A percentile compares a stretch with the other conserved stretches of the same genome.
Conservation (phyloP, 495 filamentous ascomycete genomes). For the Polyplosphaeria fusca region DNA sequence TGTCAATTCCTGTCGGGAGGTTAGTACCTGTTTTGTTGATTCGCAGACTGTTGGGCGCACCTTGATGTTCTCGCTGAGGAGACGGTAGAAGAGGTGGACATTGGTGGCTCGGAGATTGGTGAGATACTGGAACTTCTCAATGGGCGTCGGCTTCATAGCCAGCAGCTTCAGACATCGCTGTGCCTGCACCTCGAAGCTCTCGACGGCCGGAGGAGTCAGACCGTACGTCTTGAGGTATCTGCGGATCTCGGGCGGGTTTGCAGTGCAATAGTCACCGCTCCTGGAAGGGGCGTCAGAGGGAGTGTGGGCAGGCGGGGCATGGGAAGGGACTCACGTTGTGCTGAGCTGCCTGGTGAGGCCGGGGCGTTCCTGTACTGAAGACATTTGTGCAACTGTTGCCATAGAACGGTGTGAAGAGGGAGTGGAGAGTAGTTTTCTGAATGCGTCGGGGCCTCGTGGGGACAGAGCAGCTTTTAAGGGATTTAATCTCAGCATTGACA, state of each 20-base stretch:
- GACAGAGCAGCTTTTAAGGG: constrained; percentile 26
- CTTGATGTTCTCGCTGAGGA: constrained; percentile 84
- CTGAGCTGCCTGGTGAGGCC: constrained; percentile 24
- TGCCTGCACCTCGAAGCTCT: constrained; percentile 66
- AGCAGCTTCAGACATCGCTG: constrained; percentile 72
- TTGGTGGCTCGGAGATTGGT: constrained; percentile 84
- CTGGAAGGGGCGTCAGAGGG: constrained; percentile 6
- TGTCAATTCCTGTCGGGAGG: constrained; percentile 64
- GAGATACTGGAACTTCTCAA: constrained; percentile 95
- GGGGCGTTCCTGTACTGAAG: constrained; percentile 25
- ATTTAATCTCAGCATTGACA: constrained; percentile 31
- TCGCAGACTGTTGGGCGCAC: constrained; percentile 42
- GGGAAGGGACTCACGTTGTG: constrained; percentile 33
- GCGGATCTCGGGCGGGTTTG: constrained; percentile 61
- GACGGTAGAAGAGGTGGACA: constrained; percentile 89
- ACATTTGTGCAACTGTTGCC: constrained; percentile 37
- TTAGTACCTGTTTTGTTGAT: constrained; percentile 24
- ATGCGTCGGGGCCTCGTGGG: not conserved
- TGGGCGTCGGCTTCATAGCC: constrained; percentile 67
- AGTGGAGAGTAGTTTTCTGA: constrained; percentile 1
- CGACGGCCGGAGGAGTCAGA: constrained; percentile 65
- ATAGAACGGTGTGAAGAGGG: constrained; percentile 10
- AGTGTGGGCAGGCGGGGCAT: not conserved
- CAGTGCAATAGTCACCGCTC: constrained; percentile 55
- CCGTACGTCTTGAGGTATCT: constrained; percentile 69